Evolutionary conservation across 345 rosid species (phyloP).

Genomic region (Orychophragmus violaceus): DNA sequence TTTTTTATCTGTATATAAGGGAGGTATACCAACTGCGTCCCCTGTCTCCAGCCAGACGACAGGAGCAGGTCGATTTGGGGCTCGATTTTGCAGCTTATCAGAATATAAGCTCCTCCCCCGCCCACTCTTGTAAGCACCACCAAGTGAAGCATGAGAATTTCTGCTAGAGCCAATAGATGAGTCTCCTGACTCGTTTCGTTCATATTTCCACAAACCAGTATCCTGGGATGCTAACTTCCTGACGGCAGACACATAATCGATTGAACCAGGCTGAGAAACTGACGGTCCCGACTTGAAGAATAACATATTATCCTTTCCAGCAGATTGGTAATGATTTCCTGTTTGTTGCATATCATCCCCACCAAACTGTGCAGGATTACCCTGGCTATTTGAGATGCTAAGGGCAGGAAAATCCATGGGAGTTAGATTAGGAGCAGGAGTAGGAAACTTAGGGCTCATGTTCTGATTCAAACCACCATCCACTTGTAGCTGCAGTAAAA

Average conservation of each 20-base stretch:
- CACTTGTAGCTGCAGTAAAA: slow-evolving; percentile 71
- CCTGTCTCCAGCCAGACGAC: slow-evolving; percentile 97
- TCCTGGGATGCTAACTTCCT: slow-evolving; percentile 82
- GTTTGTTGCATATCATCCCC: slow-evolving; percentile 68
- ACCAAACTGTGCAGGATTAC: slow-evolving; percentile 47
- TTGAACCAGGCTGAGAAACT: slow-evolving; percentile 48
- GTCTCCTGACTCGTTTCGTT: slow-evolving; percentile 66
- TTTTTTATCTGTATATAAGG: background rate
- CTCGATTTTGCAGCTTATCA: slow-evolving; percentile 60
- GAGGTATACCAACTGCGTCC: slow-evolving; percentile 89
- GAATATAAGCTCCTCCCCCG: slow-evolving; percentile 62
- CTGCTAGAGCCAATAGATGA: slow-evolving; percentile 79
- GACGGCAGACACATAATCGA: slow-evolving; percentile 91
- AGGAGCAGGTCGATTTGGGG: slow-evolving; percentile 71
- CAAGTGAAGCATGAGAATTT: slow-evolving; percentile 43
- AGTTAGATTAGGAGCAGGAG: slow-evolving; percentile 57
- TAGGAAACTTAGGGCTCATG: slow-evolving; percentile 54
- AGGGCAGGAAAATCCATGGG: slow-evolving; percentile 88
- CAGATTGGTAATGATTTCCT: slow-evolving; percentile 50
- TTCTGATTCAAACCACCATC: slow-evolving; percentile 77
- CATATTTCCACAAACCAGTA: slow-evolving; percentile 83
- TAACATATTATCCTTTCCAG: slow-evolving; percentile 69
- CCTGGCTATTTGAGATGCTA: slow-evolving; percentile 50
- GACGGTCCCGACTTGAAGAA: slow-evolving; percentile 64
- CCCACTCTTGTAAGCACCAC: slow-evolving; percentile 50